Evolutionary conservation across 2,329 filamentous ascomycete species (phyloP).

Genomic region (Clarireedia hainanense): DNA sequence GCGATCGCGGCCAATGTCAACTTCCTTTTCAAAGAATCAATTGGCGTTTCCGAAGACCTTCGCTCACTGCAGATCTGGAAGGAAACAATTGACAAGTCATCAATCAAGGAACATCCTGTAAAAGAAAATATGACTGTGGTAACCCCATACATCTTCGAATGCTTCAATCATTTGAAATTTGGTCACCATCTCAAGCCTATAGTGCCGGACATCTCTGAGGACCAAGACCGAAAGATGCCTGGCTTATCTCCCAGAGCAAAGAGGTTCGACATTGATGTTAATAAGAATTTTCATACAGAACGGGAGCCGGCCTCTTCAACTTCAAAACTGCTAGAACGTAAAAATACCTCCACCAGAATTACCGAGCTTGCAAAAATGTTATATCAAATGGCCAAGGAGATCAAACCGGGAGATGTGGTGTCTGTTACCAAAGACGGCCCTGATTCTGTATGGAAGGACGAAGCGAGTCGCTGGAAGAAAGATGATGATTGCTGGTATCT

Average conservation of each 20-base stretch:
- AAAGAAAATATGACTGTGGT: conserved; percentile 48
- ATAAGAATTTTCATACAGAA: too few relatives aligned
- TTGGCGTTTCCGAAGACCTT: conserved; percentile 32
- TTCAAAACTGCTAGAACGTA: background rate
- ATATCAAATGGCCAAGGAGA: conserved; percentile 39
- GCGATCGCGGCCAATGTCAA: conserved; percentile 50
- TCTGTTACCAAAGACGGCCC: conserved; percentile 36
- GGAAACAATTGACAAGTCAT: conserved; percentile 28
- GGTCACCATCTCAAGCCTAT: conserved; percentile 40
- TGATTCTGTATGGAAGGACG: conserved; percentile 48
- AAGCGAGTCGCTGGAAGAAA: conserved; percentile 34
- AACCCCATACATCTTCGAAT: conserved; percentile 58
- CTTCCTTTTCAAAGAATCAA: conserved; percentile 59
- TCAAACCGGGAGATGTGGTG: conserved; percentile 42
- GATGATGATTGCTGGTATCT: conserved; percentile 58
- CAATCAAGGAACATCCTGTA: conserved; percentile 25
- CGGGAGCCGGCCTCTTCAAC: too few relatives aligned
- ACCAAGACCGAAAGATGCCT: background rate
- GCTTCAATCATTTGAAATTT: conserved; percentile 58
- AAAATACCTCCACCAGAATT: background rate
- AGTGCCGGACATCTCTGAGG: conserved; percentile 18
- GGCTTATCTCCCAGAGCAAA: background rate
- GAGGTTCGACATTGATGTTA: background rate
- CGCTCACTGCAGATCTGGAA: conserved; percentile 30
- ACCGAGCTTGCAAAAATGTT: background rate